Evolutionary conservation across 2,329 filamentous ascomycete genomes (phyloP), one percentile per base, ranked within the genome.

Genomic region (Fonsecaea pedrosoi): DNA sequence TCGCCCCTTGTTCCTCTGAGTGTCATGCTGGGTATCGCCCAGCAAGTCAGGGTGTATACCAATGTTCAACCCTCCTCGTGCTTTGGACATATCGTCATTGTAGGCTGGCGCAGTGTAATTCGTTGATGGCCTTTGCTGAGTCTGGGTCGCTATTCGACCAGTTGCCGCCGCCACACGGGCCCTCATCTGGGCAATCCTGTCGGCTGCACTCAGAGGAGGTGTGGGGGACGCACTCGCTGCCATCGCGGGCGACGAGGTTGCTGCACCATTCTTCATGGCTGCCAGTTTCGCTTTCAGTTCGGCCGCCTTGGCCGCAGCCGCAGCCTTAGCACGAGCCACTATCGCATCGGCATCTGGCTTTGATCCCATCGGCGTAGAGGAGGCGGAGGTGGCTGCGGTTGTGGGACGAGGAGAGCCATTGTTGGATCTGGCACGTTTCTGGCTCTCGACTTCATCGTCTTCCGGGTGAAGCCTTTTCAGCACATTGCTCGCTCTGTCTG

Each of bases 161-260:
- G 92, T 90, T 61, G 91, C 91, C 58, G 91, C 91, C 56, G 90
- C 90, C 12, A 95, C 90, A 72, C 92, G 86, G 30, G 91, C 91
- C 78, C 90, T 94, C 75, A 96, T 85, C 53, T 90, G 89, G 56
- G 92, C 92, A 71, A 94, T 87, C 84, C 78, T 92, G 84, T 75
- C 89, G 84, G 70, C 87, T 82, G 55, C 83, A 73, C 73, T 88
- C 84, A 74, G 86, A 25, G 79, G 73, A 34, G 76, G 76, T 34
- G 77, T 72, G 85, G 73, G 74, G 64, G 76, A 73, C 53, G 73
- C 72, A 40, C 74, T 67, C 56, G 76, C 71, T 69, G 50, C 38
- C 32, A 30, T 68, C 38, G 54, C 69, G 65, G 67, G 58, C 38
- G 71, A 65, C 38, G 73, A 63, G 54, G 75, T 72, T 67, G 76